Percentiles rank a stretch among this genome's conserved stretches.
Evolutionary conservation across 163 green algal species (phyloP).

Genomic region (Scenedesmus sp.): DNA sequence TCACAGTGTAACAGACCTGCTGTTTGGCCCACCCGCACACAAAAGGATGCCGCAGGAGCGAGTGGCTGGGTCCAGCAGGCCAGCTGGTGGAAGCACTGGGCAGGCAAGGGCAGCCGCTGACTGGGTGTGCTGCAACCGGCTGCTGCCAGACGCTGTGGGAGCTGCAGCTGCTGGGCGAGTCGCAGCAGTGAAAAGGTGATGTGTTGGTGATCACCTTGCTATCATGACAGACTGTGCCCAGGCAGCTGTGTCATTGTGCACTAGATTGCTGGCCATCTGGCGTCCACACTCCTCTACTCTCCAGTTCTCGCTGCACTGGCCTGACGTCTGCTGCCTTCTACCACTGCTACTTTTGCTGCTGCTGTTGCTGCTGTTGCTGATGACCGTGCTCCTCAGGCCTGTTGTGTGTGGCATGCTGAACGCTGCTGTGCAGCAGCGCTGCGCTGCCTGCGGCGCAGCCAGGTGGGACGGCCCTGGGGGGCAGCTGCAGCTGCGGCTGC

Average conservation of each 20-base stretch:
- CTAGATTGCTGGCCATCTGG: background rate
- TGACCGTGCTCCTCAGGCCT: background rate
- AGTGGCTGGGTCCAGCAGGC: background rate
- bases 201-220: background rate
- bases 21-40: background rate
- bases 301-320: background rate
- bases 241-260: background rate
- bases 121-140: conserved; percentile 28
- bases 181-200: background rate
- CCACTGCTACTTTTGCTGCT: background rate
- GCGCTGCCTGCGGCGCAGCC: conserved; percentile 16
- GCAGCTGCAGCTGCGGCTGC: conserved; percentile 34
- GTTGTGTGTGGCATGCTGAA: conserved; percentile 30
- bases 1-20: background rate
- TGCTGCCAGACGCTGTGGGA: background rate
- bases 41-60: background rate
- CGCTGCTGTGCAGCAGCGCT: background rate
- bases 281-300: background rate
- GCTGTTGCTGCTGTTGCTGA: background rate
- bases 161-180: background rate
- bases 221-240: background rate
- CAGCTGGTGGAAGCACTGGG: background rate
- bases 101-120: background rate
- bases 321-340: background rate
- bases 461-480: conserved; percentile 39